These are phyloP conservation scores for Rhododendron molle DNA, from an alignment of 148 eudicot genomes.

Conservation along the genomic window DNA sequence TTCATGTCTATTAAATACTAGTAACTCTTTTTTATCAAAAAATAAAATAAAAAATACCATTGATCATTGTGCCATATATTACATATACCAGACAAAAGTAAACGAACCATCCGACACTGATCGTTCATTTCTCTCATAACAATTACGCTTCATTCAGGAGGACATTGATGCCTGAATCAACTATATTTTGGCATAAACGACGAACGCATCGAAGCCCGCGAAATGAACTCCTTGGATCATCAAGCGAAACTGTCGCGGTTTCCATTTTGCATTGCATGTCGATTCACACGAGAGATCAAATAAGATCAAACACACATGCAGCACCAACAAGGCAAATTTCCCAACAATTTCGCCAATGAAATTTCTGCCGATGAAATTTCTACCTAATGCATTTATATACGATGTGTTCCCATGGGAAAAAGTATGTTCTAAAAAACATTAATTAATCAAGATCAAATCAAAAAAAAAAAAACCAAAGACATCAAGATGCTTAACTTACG, in stretches of 20 bases:
- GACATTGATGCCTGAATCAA: neutral
- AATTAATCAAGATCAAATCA: no score
- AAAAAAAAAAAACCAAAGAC: no score
- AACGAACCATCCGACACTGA: no score
- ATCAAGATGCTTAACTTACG: no score
- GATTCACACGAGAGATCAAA: neutral
- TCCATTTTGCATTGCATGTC: neutral
- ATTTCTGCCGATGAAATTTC: neutral
- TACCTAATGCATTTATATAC: neutral
- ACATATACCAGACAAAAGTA: no score
- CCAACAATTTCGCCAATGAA: neutral
- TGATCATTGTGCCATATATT: no score
- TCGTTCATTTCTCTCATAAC: neutral
- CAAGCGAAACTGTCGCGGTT: neutral
- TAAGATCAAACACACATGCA: neutral
- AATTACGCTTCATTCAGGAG: neutral
- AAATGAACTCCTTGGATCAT: neutral
- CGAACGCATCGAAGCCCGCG: neutral
- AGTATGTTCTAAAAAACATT: neutral
- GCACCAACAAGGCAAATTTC: neutral
- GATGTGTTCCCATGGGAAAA: neutral
- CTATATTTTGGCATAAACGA: neutral
- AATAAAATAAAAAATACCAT: no score
- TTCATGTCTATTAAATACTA: no score
- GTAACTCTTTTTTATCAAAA: no score